These are phyloP conservation scores for Ogataea parapolymorpha DNA, from an alignment of 805 yeast genomes.

Conservation along the genomic window DNA sequence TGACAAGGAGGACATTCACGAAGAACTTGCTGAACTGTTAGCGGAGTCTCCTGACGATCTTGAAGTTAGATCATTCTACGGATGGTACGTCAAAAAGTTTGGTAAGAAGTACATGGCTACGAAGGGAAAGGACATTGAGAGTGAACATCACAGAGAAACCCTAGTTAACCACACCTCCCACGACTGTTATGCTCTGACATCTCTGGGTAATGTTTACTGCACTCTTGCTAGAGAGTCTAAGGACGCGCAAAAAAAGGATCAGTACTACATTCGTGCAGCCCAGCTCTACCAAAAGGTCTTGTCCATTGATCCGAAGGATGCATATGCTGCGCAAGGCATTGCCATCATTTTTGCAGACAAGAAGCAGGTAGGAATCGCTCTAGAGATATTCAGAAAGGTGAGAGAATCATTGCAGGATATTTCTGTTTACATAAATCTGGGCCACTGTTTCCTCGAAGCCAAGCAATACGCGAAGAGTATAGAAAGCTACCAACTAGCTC, in stretches of 20 bases:
- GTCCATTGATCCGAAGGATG: slow-evolving; percentile 77
- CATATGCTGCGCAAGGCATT: slow-evolving; percentile 96
- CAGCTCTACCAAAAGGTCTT: slow-evolving; percentile 88
- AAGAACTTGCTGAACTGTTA: slow-evolving; percentile 55
- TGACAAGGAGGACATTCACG: slow-evolving; percentile 45
- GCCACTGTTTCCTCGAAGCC: slow-evolving; percentile 81
- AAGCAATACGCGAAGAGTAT: slow-evolving; percentile 82
- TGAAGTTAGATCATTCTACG: slow-evolving; percentile 86
- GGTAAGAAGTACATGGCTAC: slow-evolving; percentile 50
- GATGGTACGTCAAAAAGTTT: slow-evolving; percentile 75
- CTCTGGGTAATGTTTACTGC: slow-evolving; percentile 85
- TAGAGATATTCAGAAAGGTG: slow-evolving; percentile 82
- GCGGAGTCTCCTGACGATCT: slow-evolving; percentile 54
- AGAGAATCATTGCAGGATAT: slow-evolving; percentile 87
- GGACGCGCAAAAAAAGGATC: slow-evolving; percentile 56
- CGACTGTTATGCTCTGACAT: slow-evolving; percentile 84
- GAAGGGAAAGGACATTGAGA: slow-evolving; percentile 57
- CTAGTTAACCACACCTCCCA: slow-evolving; percentile 79
- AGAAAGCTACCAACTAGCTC: slow-evolving; percentile 82
- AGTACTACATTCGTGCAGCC: slow-evolving; percentile 83
- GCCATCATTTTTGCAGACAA: slow-evolving; percentile 91
- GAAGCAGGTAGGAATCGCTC: slow-evolving; percentile 67
- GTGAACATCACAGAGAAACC: slow-evolving; percentile 80
- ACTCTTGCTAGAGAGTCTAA: slow-evolving; percentile 76
- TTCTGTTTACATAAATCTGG: slow-evolving; percentile 79